Evolutionary conservation across 1,139 yeast species (phyloP).

Genomic region (Yamadazyma friedrichii): DNA sequence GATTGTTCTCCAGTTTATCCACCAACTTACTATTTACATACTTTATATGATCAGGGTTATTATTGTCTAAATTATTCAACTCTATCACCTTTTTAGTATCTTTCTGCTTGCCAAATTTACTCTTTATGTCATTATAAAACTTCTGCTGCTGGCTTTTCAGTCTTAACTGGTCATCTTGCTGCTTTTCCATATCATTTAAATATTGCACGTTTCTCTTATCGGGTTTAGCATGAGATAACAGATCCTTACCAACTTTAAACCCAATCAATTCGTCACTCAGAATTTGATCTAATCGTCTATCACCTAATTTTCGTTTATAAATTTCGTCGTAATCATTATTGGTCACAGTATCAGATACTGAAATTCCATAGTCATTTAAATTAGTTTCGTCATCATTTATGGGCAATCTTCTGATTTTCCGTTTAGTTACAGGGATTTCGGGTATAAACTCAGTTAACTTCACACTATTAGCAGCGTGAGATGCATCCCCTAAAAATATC

Average conservation of each 20-base stretch:
- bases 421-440: slow-evolving; percentile 19
- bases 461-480: slow-evolving; percentile 8
- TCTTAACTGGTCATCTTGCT: slow-evolving; percentile 24
- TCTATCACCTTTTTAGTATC: slow-evolving; percentile 30
- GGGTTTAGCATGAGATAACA: slow-evolving; percentile 11
- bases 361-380: slow-evolving; percentile 43
- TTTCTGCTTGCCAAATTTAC: slow-evolving; percentile 22
- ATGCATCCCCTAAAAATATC: slow-evolving; percentile 33
- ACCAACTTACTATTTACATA: slow-evolving; percentile 26
- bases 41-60: slow-evolving; percentile 25
- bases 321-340: slow-evolving; percentile 31
- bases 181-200: slow-evolving; percentile 28
- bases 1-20: slow-evolving; percentile 1
- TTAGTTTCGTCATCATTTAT: slow-evolving; percentile 28
- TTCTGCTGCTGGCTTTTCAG: slow-evolving; percentile 26
- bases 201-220: slow-evolving; percentile 13
- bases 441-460: slow-evolving; percentile 29
- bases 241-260: slow-evolving; percentile 33
- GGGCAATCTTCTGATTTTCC: slow-evolving; percentile 31
- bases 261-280: slow-evolving; percentile 33
- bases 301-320: slow-evolving; percentile 19
- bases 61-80: slow-evolving; percentile 31
- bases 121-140: slow-evolving; percentile 30
- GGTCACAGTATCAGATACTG: slow-evolving; percentile 26
- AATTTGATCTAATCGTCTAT: slow-evolving; percentile 24